Conservation (phyloP, 129 eudicot species). For the Oenanthe sinensis region DNA sequence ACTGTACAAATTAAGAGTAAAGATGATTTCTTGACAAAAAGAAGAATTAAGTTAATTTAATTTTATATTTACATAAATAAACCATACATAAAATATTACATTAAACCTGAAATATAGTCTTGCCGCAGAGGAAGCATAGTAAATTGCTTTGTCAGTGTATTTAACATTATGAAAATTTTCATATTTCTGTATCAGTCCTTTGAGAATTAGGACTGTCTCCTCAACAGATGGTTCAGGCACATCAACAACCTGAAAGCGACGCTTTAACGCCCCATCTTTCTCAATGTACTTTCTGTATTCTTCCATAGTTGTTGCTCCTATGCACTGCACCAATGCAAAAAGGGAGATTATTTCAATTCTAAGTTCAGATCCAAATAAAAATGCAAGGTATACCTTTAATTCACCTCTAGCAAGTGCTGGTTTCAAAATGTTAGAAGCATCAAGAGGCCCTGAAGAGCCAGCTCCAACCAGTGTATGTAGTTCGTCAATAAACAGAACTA, state of each 20-base stretch:
- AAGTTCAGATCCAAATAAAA: background rate
- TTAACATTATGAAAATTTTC: slow-evolving; percentile 16
- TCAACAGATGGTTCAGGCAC: slow-evolving; percentile 17
- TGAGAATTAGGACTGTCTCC: slow-evolving; percentile 10
- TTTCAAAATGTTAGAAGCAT: slow-evolving; percentile 18
- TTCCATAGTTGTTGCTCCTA: slow-evolving; percentile 14
- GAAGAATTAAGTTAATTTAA: background rate
- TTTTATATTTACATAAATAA: background rate
- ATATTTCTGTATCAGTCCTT: slow-evolving; percentile 2
- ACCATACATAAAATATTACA: background rate
- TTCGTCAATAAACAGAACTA: slow-evolving; percentile 2
- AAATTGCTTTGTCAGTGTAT: slow-evolving; percentile 11
- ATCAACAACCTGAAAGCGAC: slow-evolving; percentile 15
- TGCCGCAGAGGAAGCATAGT: slow-evolving; percentile 6
- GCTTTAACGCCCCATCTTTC: slow-evolving; percentile 13
- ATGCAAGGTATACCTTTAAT: background rate
- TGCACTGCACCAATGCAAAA: background rate
- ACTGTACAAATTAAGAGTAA: background rate
- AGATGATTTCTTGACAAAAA: background rate
- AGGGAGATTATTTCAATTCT: background rate
- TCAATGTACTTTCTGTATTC: slow-evolving; percentile 22
- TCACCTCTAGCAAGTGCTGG: slow-evolving; percentile 14
- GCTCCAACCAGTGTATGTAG: background rate
- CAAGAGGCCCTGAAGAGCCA: slow-evolving; percentile 5
- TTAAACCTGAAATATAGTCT: slow-evolving; percentile 1